Base-by-base conservation (phyloP, 306 rosid genomes). In the Astragalus membranaceus region DNA sequence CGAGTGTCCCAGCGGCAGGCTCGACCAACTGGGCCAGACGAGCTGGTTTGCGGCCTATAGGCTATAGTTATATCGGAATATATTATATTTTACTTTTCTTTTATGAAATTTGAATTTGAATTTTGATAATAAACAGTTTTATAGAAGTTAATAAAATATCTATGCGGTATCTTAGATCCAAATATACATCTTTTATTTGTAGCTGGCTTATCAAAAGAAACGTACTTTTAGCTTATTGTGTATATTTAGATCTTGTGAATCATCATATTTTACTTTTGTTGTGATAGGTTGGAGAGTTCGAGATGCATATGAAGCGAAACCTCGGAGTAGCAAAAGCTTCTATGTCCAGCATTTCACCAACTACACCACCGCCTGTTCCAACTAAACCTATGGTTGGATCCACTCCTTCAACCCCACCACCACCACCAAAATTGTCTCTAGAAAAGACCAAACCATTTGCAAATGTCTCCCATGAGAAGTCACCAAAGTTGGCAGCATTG, bases 221-320 rank as follows among this genome's bases (percentile, higher is more conserved):
- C 63, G 12, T 59, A 37, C 36, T 43, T 73, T 67, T 67, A 67
- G 67, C 67, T 52, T 69, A 47, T 53, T 63, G 59, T 63, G 59
- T 8, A 37, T 60, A 60, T 37, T 32, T 17, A 4, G 49, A 72
- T 77, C 69, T 75, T 42, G 43, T 32, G 33, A 51, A 72, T 59
- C 41, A 57, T 64, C 71, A 64, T 57, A 48, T 44, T 56, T 68
- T 50, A 33, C 54, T 13, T 53, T 37, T 72, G 50, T 54, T 82
- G 64, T 72, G 42, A 69, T 65, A 95, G 99, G 84, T 95, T 81
- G 99, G 99, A 72, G 97, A 89, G 69, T 94, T 94, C 75, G 95
- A 94, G 81, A 89, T 94, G 99, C 92, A 91, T 79, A 73, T 94
- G 69, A 94, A 87, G 89, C 84, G 99, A 56, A 91, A 86, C 60